Percentiles rank a stretch among this genome's conserved stretches.
Conservation (phyloP, 2,329 filamentous ascomycete genomes). For the Colletotrichum sp. region DNA sequence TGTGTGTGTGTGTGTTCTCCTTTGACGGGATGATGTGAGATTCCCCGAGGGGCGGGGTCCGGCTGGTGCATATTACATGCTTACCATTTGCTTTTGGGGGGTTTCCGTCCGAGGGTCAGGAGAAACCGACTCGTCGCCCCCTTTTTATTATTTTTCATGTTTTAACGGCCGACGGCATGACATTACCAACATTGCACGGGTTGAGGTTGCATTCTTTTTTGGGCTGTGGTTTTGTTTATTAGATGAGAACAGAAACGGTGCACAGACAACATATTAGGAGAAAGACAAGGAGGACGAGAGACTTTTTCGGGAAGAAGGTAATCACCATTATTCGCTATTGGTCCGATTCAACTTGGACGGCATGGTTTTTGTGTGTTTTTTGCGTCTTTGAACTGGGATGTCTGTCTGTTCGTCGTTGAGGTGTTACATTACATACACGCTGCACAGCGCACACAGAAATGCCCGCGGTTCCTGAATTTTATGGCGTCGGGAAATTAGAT, state of each 20-base stretch:
- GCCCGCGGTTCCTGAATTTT: no score
- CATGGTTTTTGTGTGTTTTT: not conserved
- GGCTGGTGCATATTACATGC: not conserved
- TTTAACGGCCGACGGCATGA: not conserved
- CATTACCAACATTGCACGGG: not conserved
- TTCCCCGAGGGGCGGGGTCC: not conserved
- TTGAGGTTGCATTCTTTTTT: not conserved
- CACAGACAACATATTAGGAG: not conserved
- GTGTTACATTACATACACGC: not conserved
- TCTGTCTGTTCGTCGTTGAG: not conserved
- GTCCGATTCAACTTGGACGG: not conserved
- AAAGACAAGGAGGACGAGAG: not conserved
- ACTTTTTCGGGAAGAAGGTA: not conserved
- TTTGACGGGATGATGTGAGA: not conserved
- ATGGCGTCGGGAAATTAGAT: no score
- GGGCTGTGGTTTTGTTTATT: not conserved
- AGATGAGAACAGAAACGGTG: not conserved
- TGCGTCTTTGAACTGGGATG: not conserved
- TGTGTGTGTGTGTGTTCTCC: not conserved
- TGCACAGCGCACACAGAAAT: not conserved
- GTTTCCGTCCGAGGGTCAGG: not conserved
- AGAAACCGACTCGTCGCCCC: not conserved
- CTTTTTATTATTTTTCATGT: not conserved
- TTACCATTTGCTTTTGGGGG: not conserved
- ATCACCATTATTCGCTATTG: not conserved